Evolutionary conservation across 192 early-diverging fungal species (phyloP).

Genomic region (Backusella morwellensis): DNA sequence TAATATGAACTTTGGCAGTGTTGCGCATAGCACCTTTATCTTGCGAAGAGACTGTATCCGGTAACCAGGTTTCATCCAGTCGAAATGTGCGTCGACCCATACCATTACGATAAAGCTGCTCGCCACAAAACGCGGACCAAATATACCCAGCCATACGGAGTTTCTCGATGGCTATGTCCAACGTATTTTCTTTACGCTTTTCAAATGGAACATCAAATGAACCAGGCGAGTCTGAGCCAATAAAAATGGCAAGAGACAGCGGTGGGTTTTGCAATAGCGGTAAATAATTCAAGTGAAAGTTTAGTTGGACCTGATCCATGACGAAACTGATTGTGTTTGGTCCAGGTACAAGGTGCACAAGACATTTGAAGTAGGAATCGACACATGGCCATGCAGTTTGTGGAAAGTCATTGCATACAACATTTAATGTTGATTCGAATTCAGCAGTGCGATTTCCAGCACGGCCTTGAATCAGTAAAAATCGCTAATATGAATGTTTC

Average conservation of each 20-base stretch:
- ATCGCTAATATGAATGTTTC: not conserved
- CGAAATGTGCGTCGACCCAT: constrained; percentile 70
- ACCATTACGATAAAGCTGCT: constrained; percentile 66
- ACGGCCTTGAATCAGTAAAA: constrained; percentile 33
- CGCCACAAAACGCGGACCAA: constrained; percentile 73
- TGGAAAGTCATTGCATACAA: constrained; percentile 42
- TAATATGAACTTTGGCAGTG: constrained; percentile 55
- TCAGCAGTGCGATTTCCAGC: constrained; percentile 19
- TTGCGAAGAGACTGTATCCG: constrained; percentile 54
- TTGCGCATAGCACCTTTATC: constrained; percentile 35
- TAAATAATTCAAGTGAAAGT: constrained; percentile 49
- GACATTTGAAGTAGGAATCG: constrained; percentile 57
- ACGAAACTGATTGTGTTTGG: constrained; percentile 51
- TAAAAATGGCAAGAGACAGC: constrained; percentile 52
- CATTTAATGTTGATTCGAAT: constrained; percentile 28
- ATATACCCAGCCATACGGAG: constrained; percentile 62
- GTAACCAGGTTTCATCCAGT: constrained; percentile 52
- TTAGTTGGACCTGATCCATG: constrained; percentile 13
- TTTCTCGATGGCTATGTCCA: constrained; percentile 53
- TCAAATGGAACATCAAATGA: constrained; percentile 61
- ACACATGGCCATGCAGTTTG: constrained; percentile 48
- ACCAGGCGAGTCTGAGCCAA: constrained; percentile 55
- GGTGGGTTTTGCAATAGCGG: constrained; percentile 56
- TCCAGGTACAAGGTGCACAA: constrained; percentile 58
- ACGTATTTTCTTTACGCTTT: constrained; percentile 40